Percentiles rank a stretch among this genome's conserved stretches.
These are phyloP conservation scores for Phialophora macrospora DNA, from an alignment of 2,329 filamentous ascomycete genomes.

Conservation along the genomic window DNA sequence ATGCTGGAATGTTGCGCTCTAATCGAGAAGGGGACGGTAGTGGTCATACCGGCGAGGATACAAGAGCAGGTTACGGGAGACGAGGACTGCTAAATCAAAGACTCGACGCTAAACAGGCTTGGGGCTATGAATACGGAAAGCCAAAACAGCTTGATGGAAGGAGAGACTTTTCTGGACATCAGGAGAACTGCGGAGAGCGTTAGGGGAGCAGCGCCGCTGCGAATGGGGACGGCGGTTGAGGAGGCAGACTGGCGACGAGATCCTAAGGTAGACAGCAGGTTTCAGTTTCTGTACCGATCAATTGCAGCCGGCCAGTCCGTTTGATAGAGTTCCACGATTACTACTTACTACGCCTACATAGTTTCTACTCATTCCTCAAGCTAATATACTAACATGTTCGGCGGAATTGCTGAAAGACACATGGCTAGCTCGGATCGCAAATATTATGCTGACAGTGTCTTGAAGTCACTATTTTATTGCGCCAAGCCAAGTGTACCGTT, in stretches of 20 bases:
- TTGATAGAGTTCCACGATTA: not conserved
- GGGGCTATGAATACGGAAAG: slow-evolving; percentile 25
- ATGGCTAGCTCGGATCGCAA: not conserved
- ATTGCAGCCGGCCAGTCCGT: not conserved
- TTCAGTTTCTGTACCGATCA: not conserved
- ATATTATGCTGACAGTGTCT: not conserved
- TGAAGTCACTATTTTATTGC: too few species aligned
- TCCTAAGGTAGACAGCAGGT: not conserved
- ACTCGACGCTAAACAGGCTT: slow-evolving; percentile 19
- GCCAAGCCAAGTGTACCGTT: not conserved
- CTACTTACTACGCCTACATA: not conserved
- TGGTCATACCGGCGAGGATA: not conserved
- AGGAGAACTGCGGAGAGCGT: slow-evolving; percentile 1
- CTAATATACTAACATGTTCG: not conserved
- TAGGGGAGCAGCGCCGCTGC: slow-evolving; percentile 5
- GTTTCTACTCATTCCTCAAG: not conserved
- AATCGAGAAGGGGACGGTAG: not conserved
- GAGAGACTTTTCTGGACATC: slow-evolving; percentile 1
- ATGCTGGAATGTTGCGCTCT: slow-evolving; percentile 30
- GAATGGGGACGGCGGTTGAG: not conserved
- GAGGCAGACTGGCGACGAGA: not conserved
- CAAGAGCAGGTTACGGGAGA: not conserved
- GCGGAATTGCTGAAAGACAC: not conserved
- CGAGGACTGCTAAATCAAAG: not conserved
- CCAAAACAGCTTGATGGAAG: slow-evolving; percentile 5